phyloP scores from a whole-genome alignment of 2,329 filamentous ascomycete species.

The Fusarium sp. region DNA sequence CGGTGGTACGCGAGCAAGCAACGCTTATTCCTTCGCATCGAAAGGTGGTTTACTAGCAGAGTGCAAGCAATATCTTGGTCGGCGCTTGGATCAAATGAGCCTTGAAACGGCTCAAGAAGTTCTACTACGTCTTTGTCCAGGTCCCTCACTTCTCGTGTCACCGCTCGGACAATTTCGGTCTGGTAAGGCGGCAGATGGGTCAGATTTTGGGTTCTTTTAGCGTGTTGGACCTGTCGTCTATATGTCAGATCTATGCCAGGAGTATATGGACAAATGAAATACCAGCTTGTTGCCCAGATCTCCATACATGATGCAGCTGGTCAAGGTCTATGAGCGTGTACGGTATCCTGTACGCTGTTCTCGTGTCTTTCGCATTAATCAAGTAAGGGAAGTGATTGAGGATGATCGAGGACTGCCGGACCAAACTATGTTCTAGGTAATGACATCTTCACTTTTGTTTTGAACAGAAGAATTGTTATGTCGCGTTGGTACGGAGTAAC shows the following conservation, averaged over 20 bases:
- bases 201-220: conserved; percentile 91
- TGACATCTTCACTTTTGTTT: conserved; percentile 13
- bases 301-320: conserved; percentile 74
- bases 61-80: conserved; percentile 88
- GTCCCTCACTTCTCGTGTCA: conserved; percentile 91
- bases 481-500: conserved; percentile 24
- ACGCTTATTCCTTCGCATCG: conserved; percentile 95
- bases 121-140: conserved; percentile 85
- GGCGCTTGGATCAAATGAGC: conserved; percentile 83
- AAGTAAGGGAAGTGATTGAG: neutral
- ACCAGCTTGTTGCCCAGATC: conserved; percentile 89
- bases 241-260: conserved; percentile 2
- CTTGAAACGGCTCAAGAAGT: conserved; percentile 83
- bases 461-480: conserved; percentile 7
- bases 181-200: conserved; percentile 90
- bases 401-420: neutral
- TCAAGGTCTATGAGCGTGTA: conserved; percentile 1
- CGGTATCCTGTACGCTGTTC: neutral
- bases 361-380: neutral
- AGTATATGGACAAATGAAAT: conserved; percentile 23
- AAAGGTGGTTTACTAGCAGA: conserved; percentile 90
- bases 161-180: conserved; percentile 86
- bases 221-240: conserved; percentile 82
- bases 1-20: conserved; percentile 95
- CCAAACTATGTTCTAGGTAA: conserved; percentile 1